phyloP scores from a whole-genome alignment of 306 rosid genomes.

The Rosa rugosa region DNA sequence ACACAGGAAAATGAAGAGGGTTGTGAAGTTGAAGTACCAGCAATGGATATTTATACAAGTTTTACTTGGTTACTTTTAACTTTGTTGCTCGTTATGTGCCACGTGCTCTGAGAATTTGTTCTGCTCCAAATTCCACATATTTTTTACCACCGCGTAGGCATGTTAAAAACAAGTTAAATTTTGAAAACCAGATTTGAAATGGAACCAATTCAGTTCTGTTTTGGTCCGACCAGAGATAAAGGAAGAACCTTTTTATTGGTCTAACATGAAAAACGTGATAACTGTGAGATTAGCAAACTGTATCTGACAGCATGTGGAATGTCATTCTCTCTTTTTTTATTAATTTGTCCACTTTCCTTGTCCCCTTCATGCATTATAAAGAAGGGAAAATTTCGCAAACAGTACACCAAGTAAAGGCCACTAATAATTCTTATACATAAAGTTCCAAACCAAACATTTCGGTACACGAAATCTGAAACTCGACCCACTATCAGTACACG shows the following conservation, averaged over 20 bases:
- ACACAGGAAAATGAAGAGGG: not conserved
- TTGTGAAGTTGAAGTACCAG: constrained; percentile 2
- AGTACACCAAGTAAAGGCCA: too few relatives aligned
- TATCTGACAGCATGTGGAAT: not conserved
- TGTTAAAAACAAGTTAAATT: not conserved
- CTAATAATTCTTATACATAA: too few relatives aligned
- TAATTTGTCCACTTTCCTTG: not conserved
- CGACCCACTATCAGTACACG: too few relatives aligned
- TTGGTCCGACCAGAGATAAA: not conserved
- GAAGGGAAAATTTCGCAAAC: too few relatives aligned
- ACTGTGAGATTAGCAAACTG: not conserved
- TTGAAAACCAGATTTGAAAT: not conserved
- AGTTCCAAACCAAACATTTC: too few relatives aligned
- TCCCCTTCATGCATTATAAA: not conserved
- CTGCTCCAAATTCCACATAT: not conserved
- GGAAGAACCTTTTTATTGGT: not conserved
- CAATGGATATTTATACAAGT: not conserved
- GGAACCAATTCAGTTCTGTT: not conserved
- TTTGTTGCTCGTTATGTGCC: constrained; percentile 1
- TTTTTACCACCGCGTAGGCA: not conserved
- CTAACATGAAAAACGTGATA: constrained; percentile 14
- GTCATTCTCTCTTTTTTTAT: not conserved
- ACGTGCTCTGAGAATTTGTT: constrained; percentile 2
- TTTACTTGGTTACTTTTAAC: not conserved
- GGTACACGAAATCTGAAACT: too few relatives aligned